These are phyloP conservation scores for Helotiales sp. DNA, from an alignment of 2,329 filamentous ascomycete species.

Conservation along the genomic window DNA sequence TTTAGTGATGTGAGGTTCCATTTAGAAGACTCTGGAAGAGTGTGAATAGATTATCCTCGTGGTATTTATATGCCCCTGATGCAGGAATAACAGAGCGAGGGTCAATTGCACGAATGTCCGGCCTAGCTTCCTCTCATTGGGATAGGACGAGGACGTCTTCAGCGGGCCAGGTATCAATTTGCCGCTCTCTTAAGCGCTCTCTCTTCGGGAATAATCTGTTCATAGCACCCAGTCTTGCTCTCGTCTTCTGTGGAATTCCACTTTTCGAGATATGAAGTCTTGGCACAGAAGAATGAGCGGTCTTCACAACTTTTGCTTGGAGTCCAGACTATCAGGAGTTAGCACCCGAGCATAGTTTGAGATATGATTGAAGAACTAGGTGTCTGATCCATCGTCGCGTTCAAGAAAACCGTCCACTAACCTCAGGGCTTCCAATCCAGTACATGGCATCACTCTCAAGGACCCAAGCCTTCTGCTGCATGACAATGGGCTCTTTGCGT, in stretches of 20 bases:
- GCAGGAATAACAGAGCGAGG: too few species aligned
- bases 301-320: conserved; percentile 5
- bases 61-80: too few species aligned
- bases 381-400: too few species aligned
- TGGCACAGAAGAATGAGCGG: background rate
- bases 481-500: conserved; percentile 1
- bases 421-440: conserved; percentile 11
- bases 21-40: too few species aligned
- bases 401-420: too few species aligned
- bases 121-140: background rate
- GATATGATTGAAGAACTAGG: too few species aligned
- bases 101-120: too few species aligned
- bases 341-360: too few species aligned
- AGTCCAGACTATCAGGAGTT: too few species aligned
- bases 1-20: too few species aligned
- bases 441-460: conserved; percentile 3
- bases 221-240: conserved; percentile 9
- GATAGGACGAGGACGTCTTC: conserved; percentile 8
- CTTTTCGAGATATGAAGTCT: conserved; percentile 11
- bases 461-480: conserved; percentile 1
- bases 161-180: conserved; percentile 8
- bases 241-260: conserved; percentile 3
- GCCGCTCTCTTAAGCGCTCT: conserved; percentile 7
- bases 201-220: conserved; percentile 2
- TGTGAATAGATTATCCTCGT: too few species aligned